phyloP scores from a whole-genome alignment of 192 early-diverging fungal species.

The Gaertneriomyces semiglobifer region DNA sequence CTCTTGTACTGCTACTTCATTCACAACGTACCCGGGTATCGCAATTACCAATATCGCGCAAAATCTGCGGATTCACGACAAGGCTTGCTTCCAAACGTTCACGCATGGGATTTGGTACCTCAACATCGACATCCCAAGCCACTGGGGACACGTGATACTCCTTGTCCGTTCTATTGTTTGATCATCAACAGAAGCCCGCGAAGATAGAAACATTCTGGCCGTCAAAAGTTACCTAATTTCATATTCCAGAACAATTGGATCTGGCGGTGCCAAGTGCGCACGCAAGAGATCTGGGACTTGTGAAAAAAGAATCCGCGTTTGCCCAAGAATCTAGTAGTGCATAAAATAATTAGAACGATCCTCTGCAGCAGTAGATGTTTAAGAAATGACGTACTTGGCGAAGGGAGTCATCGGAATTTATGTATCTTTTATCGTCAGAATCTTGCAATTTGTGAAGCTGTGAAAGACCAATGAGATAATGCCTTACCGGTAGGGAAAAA shows the following conservation, averaged over 20 bases:
- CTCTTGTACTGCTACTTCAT: not conserved
- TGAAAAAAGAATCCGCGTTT: slow-evolving; percentile 68
- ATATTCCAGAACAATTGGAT: slow-evolving; percentile 89
- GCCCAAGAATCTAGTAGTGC: slow-evolving; percentile 60
- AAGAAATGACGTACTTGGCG: slow-evolving; percentile 50
- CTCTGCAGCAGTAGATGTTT: not conserved
- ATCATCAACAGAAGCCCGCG: not conserved
- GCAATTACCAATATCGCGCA: slow-evolving; percentile 37
- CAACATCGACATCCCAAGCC: slow-evolving; percentile 86
- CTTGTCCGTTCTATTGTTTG: slow-evolving; percentile 59
- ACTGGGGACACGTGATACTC: slow-evolving; percentile 67
- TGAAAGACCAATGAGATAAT: not conserved
- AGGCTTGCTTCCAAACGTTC: slow-evolving; percentile 48
- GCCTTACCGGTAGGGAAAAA: not conserved
- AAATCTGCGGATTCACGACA: slow-evolving; percentile 17
- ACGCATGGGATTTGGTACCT: slow-evolving; percentile 72
- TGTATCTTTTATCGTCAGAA: slow-evolving; percentile 77
- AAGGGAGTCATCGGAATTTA: slow-evolving; percentile 78
- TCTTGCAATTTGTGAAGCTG: slow-evolving; percentile 87
- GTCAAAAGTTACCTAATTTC: slow-evolving; percentile 62
- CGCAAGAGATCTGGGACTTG: slow-evolving; percentile 78
- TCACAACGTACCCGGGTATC: slow-evolving; percentile 46
- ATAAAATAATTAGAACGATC: not conserved
- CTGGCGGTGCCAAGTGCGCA: slow-evolving; percentile 68
- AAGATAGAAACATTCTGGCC: not conserved